A percentile compares a stretch with the other conserved stretches of the same genome.
Evolutionary conservation across 495 filamentous ascomycete genomes (phyloP).

Genomic region (Neurospora pannonica): DNA sequence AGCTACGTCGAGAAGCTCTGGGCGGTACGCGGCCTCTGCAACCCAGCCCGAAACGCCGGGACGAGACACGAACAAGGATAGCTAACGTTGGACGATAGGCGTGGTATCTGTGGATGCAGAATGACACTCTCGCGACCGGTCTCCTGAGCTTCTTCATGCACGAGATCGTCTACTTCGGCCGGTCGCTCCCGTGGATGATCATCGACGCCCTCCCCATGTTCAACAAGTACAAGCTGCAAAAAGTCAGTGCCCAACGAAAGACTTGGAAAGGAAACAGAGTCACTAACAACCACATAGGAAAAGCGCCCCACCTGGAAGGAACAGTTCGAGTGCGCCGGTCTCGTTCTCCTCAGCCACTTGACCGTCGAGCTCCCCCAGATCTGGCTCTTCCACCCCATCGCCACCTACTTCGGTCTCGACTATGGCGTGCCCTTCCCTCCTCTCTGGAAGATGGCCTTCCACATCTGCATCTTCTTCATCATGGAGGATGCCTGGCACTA

Average conservation of each 20-base stretch:
- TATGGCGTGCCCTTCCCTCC: conserved; percentile 86
- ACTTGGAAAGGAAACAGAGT: too few species aligned
- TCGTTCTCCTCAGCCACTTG: conserved; percentile 88
- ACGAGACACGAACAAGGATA: neutral
- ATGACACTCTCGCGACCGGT: conserved; percentile 88
- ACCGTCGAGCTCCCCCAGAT: conserved; percentile 97
- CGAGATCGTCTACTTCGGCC: conserved; percentile 87
- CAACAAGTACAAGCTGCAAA: conserved; percentile 90
- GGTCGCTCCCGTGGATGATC: conserved; percentile 86
- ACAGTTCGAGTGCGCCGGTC: conserved; percentile 86
- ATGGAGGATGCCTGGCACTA: conserved; percentile 98
- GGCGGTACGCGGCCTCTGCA: conserved; percentile 53
- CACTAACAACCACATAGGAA: conserved; percentile 39
- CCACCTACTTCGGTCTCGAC: conserved; percentile 79
- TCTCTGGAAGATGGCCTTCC: conserved; percentile 74
- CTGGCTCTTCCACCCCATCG: conserved; percentile 99
- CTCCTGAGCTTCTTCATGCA: conserved; percentile 97
- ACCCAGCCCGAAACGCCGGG: neutral
- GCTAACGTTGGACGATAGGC: conserved; percentile 25
- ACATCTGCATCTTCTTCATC: conserved; percentile 91
- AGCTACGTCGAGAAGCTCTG: conserved; percentile 78
- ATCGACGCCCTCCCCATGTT: conserved; percentile 81
- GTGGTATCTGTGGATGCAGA: conserved; percentile 98
- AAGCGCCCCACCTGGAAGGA: conserved; percentile 85
- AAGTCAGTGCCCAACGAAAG: conserved; percentile 44